Base-by-base conservation (phyloP, 176 grass and related monocot species). In the Musa schizocarpa region DNA sequence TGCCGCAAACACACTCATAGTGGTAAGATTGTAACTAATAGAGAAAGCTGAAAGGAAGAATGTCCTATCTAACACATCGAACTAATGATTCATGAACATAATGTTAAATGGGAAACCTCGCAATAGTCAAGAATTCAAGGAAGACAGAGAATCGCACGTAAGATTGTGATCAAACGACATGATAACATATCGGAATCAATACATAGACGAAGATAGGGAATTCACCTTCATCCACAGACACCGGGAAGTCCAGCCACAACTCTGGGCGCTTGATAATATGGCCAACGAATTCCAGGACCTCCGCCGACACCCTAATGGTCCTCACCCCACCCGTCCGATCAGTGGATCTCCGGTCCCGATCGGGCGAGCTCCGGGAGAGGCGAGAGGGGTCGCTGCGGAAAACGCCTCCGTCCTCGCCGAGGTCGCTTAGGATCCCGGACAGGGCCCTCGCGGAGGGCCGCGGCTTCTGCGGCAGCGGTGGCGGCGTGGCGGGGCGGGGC, bases 351-450 rank as follows among this genome's bases (percentile, higher is more conserved):
- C 52, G 55, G 34, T 43, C 34, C 34, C 4, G 34, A 43, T 43
- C 34, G 75, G 51, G 52, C 21, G 68, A 55, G 9, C 76, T 69
- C 34, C 4, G 3, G 73, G 84, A 86, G 8, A 88, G 67, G 34
- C 77, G 83, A 50, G 87, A 84, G 25, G 90, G 80, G 51, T 89
- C 89, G 54, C 79, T 85, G 71, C 83, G 82, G 69, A 96, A 80
- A 55, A 83, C 87, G 49, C 89, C 87, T 12, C 89, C 82, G 83
- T 92, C 84, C 81, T 96, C 93, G 50, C 89, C 87, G 76, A 92
- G 89, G 81, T 96, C 93, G 72, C 79, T 74, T 80, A 96, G 83
- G 78, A 96, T 90, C 0, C 92, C 92, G 1, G 85, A 78, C 20
- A 92, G 70, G 58, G 88, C 23, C 52, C 75, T 62, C 13, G 80